Percentiles rank a stretch among this genome's conserved stretches.
phyloP scores from a whole-genome alignment of 345 rosid genomes.

The Brassica juncea region DNA sequence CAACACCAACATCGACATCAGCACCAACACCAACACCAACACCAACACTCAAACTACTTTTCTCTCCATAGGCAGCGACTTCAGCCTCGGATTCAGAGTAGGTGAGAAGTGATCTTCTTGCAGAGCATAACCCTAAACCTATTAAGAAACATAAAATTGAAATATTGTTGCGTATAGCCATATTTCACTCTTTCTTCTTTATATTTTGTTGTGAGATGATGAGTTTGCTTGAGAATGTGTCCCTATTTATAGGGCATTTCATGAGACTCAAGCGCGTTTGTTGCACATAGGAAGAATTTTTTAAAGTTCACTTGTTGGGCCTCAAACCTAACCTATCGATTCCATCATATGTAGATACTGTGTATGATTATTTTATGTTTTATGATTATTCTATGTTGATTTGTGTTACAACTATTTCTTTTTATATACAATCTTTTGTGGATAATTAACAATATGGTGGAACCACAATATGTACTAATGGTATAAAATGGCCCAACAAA shows the following conservation, averaged over 20 bases:
- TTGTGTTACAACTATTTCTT: background rate
- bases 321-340: constrained; percentile 16
- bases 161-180: constrained; percentile 25
- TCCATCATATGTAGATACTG: background rate
- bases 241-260: constrained; percentile 31
- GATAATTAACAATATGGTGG: constrained; percentile 9
- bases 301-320: constrained; percentile 11
- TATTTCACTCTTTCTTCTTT: constrained; percentile 5
- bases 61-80: constrained; percentile 30
- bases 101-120: constrained; percentile 28
- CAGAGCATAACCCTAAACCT: constrained; percentile 42
- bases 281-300: constrained; percentile 22
- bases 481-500: background rate
- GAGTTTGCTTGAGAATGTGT: constrained; percentile 25
- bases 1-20: constrained; percentile 9
- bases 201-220: constrained; percentile 20
- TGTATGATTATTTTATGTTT: background rate
- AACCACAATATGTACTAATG: background rate
- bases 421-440: background rate
- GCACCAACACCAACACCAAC: constrained; percentile 16
- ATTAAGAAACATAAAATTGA: constrained; percentile 29
- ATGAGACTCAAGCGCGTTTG: constrained; percentile 29
- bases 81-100: constrained; percentile 29
- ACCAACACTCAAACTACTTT: constrained; percentile 27
- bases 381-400: background rate